phyloP scores from a whole-genome alignment of 192 early-diverging fungal species.

The Nowakowskiella sp. region DNA sequence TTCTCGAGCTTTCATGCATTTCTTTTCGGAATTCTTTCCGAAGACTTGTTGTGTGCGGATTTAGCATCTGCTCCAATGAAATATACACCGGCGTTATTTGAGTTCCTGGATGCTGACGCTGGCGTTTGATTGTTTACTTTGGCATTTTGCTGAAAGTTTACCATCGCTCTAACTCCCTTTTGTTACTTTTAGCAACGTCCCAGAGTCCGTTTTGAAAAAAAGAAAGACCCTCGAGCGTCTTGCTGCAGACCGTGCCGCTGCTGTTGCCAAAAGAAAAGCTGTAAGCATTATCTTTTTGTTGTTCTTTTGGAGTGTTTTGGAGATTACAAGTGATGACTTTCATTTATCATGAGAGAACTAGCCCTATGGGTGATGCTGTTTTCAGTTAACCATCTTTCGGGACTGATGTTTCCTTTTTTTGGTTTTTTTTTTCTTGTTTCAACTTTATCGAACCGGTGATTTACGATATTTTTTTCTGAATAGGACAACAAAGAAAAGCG shows the following conservation, averaged over 20 bases:
- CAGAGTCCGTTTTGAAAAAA: constrained; percentile 61
- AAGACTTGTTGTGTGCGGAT: too few relatives aligned
- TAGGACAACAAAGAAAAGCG: constrained; percentile 59
- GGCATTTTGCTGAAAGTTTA: too few relatives aligned
- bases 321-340: constrained; percentile 34
- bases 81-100: too few relatives aligned
- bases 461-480: too few relatives aligned
- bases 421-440: constrained; percentile 5
- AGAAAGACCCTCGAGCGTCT: constrained; percentile 53
- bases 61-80: too few relatives aligned
- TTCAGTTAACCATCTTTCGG: constrained; percentile 59
- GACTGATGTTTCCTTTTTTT: constrained; percentile 37
- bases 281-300: constrained; percentile 18
- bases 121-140: too few relatives aligned
- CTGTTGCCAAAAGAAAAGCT: constrained; percentile 36
- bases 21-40: too few relatives aligned
- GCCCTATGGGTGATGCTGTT: constrained; percentile 35
- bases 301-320: constrained; percentile 7
- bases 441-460: background rate
- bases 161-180: too few relatives aligned
- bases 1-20: too few relatives aligned
- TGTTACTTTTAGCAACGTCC: constrained; percentile 33
- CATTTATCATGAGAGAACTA: constrained; percentile 24
- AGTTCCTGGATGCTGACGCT: too few relatives aligned
- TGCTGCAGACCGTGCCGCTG: constrained; percentile 45